Evolutionary conservation across 2,329 filamentous ascomycete genomes (phyloP), one percentile per base, ranked within the genome.

Genomic region (Fusarium sp.): DNA sequence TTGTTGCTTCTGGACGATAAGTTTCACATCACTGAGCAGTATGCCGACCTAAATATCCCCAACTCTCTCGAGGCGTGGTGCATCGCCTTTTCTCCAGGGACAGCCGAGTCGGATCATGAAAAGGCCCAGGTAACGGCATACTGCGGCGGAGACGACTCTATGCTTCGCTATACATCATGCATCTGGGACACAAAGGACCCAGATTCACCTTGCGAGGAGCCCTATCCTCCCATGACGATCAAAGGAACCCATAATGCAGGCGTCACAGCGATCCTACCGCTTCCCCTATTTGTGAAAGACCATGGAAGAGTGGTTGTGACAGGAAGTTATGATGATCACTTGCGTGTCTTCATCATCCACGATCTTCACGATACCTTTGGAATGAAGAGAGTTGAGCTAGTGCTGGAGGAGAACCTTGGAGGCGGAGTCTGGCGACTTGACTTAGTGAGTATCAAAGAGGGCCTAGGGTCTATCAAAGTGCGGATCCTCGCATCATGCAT

Each of bases 371-470:
- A 78, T 32, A 82, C 83, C 0, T 86, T 87, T 73, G 80, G 85
- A 25, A 74, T 80, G 62, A 82, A 83, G 59, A 85, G 83, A 54
- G 81, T 85, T 1, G 86, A 85, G 35, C 83, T 92, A 4, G 87
- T 95, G 6, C 87, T 90, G 0, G 91, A 95, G 69, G 76, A 87
- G 61, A 87, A 93, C 61, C 87, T 98, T 0, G 95, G 93, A 27
- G 90, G 90, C 11, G 95, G 95, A 1, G 96, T 98, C 3, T 99
- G 97, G 95, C 88, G 96, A 66, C 81, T 98, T 64, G 94, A 94
- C 79, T 76, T 93, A 43, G 83, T 95, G 11, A 79, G 81, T 3
- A 62, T 80, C 20, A 76, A 72, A 20, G 69, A 69, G 20, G 74
- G 62, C n/a, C 70, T 56, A 6, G 82, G 80, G 65, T 68, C 52